These are phyloP conservation scores for Silene conica DNA, from an alignment of 148 eudicot species.

Conservation along the genomic window DNA sequence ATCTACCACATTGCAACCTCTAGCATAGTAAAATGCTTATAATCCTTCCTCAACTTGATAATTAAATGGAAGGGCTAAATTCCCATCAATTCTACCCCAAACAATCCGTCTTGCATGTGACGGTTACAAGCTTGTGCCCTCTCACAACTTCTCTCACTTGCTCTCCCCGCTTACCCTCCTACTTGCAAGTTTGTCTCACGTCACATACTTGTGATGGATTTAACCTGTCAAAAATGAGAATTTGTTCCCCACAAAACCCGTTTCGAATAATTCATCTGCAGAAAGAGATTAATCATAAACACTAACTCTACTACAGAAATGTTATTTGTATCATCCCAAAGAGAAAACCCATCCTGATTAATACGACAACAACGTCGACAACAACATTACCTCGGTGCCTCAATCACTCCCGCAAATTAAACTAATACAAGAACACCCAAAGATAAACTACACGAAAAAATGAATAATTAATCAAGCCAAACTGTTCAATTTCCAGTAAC, in stretches of 20 bases:
- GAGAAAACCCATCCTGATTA: neutral
- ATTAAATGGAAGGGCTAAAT: neutral
- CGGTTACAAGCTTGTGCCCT: too few species aligned
- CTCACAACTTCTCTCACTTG: too few species aligned
- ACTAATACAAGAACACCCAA: neutral
- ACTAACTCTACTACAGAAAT: neutral
- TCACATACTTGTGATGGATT: too few species aligned
- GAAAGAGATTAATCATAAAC: neutral
- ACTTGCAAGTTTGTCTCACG: too few species aligned
- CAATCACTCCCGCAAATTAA: neutral
- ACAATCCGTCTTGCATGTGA: too few species aligned
- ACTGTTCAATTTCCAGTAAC: neutral
- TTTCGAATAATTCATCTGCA: neutral
- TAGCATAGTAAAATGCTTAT: neutral
- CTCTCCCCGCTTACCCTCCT: too few species aligned
- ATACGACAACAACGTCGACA: too few species aligned
- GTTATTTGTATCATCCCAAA: neutral
- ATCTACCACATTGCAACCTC: neutral
- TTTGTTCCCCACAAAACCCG: too few species aligned
- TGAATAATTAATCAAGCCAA: neutral
- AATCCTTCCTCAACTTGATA: neutral
- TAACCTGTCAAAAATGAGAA: too few species aligned
- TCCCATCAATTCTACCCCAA: slow-evolving; percentile 1
- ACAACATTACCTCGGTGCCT: neutral
- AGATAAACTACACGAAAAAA: neutral